These are phyloP conservation scores for Ensete glaucum DNA, from an alignment of 176 grass and related monocot species.

Conservation along the genomic window DNA sequence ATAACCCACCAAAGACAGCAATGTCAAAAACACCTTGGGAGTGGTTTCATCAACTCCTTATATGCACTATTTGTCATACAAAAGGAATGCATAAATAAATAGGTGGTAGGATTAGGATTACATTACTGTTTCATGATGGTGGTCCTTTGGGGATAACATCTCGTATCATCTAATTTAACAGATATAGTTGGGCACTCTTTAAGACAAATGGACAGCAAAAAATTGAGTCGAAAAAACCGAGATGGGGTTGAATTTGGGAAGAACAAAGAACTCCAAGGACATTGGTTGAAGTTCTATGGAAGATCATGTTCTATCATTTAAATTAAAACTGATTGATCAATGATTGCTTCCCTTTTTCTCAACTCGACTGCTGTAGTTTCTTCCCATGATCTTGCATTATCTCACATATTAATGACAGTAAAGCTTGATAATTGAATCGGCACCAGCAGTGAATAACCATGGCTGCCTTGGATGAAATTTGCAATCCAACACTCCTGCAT, in stretches of 20 bases:
- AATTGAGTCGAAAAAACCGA: neutral
- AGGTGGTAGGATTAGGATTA: too few species aligned
- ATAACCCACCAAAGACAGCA: too few species aligned
- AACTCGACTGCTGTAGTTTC: neutral
- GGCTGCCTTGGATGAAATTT: constrained; percentile 88
- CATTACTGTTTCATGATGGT: neutral
- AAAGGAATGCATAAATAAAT: too few species aligned
- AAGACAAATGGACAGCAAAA: neutral
- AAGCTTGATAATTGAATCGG: constrained; percentile 66
- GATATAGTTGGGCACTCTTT: neutral
- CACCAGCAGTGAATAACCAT: constrained; percentile 87
- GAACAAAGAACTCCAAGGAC: neutral
- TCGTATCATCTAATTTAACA: neutral
- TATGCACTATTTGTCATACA: too few species aligned
- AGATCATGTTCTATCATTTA: too few species aligned
- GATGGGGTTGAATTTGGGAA: neutral
- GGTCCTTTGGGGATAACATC: neutral
- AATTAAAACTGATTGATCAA: neutral
- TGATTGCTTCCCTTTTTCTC: too few species aligned
- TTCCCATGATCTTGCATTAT: neutral
- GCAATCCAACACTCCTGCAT: constrained; percentile 77
- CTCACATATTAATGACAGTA: constrained; percentile 47
- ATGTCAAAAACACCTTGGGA: too few species aligned
- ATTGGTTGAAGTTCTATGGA: too few species aligned
- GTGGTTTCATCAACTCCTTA: too few species aligned